Evolutionary conservation across 306 rosid species (phyloP), one percentile per base, ranked within the genome.

Genomic region (Quercus dentata): DNA sequence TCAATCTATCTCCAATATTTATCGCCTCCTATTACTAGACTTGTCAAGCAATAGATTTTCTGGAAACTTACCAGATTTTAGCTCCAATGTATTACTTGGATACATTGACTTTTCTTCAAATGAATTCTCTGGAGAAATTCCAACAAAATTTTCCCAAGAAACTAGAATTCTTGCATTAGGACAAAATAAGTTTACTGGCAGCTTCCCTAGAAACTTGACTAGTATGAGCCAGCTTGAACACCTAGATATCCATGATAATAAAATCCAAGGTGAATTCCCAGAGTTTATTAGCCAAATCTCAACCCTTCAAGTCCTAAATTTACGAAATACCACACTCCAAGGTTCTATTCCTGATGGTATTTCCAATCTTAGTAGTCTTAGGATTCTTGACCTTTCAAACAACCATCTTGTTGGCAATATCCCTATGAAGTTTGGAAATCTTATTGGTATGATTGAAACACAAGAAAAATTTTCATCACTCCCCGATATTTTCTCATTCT

Each of bases 221-320:
- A 72, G 17, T 51, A 30, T 68, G 73, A 82, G 15, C 27, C 23
- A 14, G 63, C 86, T 83, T 27, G 58, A 56, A 3, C 79, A 78
- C 56, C 82, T 83, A 4, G 82, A 83, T 58, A 75, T 83, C 27
- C 79, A 74, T 27, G 78, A 83, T 57, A 83, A 83, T 73, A 78
- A 78, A 46, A 46, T 46, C 54, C 13, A 10, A 46, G 54, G 54
- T 46, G 54, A 46, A 46, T 46, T 46, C 14, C 54, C 15, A 46
- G 54, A 46, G 14, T 46, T 46, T 46, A 46, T 46, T 12, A 3
- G 54, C 23, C 73, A 78, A 31, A 54, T 73, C 68, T 44, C 79
- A 5, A 44, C 71, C 14, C 82, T 46, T 2, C 54, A 46, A 46
- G 1, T 46, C 54, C 3, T 46, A 46, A 46, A 46, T 46, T 46